phyloP scores from a whole-genome alignment of 1,139 yeast genomes.

The Suhomyces wounanorum region DNA sequence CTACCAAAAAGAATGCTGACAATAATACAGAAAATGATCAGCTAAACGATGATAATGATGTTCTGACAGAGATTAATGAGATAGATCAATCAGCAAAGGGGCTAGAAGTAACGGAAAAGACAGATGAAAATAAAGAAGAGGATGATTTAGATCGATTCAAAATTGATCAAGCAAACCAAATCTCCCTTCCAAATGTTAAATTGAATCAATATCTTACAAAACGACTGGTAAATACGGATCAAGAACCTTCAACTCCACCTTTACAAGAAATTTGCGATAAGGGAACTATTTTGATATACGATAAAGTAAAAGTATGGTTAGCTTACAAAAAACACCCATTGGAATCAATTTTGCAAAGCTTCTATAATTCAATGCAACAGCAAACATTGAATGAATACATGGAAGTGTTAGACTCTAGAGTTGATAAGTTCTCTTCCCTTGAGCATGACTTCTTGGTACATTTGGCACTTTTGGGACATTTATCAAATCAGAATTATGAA shows the following conservation, averaged over 20 bases:
- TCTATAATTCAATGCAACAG: not conserved
- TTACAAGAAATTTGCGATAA: slow-evolving; percentile 2
- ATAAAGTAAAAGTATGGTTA: slow-evolving; percentile 19
- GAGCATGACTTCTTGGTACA: slow-evolving; percentile 17
- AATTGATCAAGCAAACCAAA: slow-evolving; percentile 5
- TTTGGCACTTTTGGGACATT: slow-evolving; percentile 13
- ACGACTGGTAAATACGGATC: slow-evolving; percentile 1
- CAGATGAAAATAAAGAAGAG: not conserved
- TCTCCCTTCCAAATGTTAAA: slow-evolving; percentile 9
- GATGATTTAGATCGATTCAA: not conserved
- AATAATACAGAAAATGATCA: not conserved
- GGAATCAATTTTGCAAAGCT: slow-evolving; percentile 6
- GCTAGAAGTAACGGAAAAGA: not conserved
- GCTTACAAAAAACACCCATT: slow-evolving; percentile 15
- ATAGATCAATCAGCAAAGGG: too few species aligned
- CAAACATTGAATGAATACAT: slow-evolving; percentile 2
- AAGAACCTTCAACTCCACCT: not conserved
- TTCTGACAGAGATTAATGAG: too few species aligned
- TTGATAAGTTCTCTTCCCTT: slow-evolving; percentile 13
- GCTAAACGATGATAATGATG: not conserved
- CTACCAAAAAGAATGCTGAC: not conserved
- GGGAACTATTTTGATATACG: slow-evolving; percentile 17
- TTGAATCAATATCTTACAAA: slow-evolving; percentile 10
- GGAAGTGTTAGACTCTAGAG: slow-evolving; percentile 7
- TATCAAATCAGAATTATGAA: slow-evolving; percentile 11